Conservation (phyloP, 2,329 filamentous ascomycete genomes). For the Zasmidium citrigriseum region DNA sequence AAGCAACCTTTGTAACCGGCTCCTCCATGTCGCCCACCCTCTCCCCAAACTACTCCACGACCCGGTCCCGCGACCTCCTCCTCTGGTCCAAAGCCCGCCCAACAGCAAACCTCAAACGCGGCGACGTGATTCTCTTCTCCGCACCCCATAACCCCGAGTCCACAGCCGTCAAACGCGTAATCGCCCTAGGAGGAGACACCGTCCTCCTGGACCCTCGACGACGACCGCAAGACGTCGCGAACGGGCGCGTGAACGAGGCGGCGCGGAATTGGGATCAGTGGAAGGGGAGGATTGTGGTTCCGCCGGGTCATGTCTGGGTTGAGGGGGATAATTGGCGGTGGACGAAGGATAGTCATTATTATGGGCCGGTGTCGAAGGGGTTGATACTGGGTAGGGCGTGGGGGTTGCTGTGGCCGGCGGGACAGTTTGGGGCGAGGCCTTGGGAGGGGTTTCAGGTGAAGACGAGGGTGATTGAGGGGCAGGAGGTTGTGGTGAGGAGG, state of each 20-base stretch:
- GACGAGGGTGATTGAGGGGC: slow-evolving; percentile 39
- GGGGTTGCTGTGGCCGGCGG: slow-evolving; percentile 69
- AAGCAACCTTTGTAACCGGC: slow-evolving; percentile 41
- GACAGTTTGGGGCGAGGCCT: slow-evolving; percentile 54
- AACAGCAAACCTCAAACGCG: slow-evolving; percentile 37
- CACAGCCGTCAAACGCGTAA: slow-evolving; percentile 76
- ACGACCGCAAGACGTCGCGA: slow-evolving; percentile 35
- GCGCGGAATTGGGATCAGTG: slow-evolving; percentile 30
- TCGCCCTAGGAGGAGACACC: slow-evolving; percentile 77
- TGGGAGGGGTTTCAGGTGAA: slow-evolving; percentile 54
- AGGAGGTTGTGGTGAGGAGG: slow-evolving; percentile 33
- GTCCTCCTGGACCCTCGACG: slow-evolving; percentile 59
- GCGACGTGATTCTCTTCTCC: slow-evolving; percentile 49
- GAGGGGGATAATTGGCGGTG: slow-evolving; percentile 80
- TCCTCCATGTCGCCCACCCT: slow-evolving; percentile 50
- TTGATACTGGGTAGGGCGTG: slow-evolving; percentile 75
- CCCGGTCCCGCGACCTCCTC: slow-evolving; percentile 41
- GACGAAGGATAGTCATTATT: slow-evolving; percentile 83
- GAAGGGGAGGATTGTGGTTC: slow-evolving; percentile 59
- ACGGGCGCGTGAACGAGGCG: slow-evolving; percentile 35
- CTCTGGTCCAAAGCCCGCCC: slow-evolving; percentile 37
- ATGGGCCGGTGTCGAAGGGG: slow-evolving; percentile 69
- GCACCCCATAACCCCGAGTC: slow-evolving; percentile 67
- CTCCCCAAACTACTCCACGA: slow-evolving; percentile 42
- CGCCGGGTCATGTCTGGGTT: slow-evolving; percentile 87